These are phyloP conservation scores for Mesembryanthemum crystallinum DNA, from an alignment of 148 eudicot genomes.

Conservation along the genomic window DNA sequence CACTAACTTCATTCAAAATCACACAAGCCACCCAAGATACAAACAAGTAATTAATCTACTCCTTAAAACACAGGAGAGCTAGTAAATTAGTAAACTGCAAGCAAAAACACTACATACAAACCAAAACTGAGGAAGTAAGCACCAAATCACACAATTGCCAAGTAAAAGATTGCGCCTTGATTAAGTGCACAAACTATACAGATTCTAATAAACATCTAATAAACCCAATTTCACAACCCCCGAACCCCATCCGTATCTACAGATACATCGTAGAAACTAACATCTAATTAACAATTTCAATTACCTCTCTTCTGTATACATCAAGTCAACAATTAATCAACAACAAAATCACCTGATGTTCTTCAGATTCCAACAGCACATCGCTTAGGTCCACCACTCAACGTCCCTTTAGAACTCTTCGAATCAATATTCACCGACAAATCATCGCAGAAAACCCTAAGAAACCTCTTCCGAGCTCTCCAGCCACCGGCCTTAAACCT, in stretches of 20 bases:
- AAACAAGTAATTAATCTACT: background rate
- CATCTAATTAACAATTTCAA: background rate
- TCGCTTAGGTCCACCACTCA: constrained; percentile 20
- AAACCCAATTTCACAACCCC: background rate
- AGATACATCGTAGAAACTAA: constrained; percentile 8
- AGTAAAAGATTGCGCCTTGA: constrained; percentile 11
- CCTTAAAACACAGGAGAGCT: no score
- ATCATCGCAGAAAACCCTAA: constrained; percentile 58
- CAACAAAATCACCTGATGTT: constrained; percentile 11
- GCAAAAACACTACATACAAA: background rate
- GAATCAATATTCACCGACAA: constrained; percentile 31
- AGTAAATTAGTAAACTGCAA: no score
- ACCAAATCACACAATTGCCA: background rate
- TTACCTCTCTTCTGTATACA: background rate
- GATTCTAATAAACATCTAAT: no score
- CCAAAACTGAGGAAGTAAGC: background rate
- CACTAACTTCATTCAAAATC: background rate
- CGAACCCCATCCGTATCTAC: constrained; percentile 7
- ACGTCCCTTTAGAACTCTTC: constrained; percentile 20
- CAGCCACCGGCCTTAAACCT: constrained; percentile 58
- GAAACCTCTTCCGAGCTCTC: constrained; percentile 46
- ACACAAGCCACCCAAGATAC: background rate
- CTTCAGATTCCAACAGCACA: constrained; percentile 29
- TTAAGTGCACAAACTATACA: constrained; percentile 13
- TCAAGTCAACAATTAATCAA: background rate